Evolutionary conservation across 441 rosid genomes (phyloP), one percentile per base, ranked within the genome.

Genomic region (Macaranga tanarius): DNA sequence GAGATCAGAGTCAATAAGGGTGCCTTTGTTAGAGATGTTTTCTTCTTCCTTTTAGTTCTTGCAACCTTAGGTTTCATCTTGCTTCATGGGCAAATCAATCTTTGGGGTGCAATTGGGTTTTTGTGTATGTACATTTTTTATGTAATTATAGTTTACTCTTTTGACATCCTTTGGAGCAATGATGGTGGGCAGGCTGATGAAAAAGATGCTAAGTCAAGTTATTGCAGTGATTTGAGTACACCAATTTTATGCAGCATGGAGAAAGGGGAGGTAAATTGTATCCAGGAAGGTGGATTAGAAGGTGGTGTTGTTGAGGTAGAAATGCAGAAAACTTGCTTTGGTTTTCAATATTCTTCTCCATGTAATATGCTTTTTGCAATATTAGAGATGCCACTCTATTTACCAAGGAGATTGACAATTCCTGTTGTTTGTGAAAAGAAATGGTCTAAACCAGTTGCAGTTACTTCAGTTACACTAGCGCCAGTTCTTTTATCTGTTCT

Each of bases 381-480:
- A 65, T 65, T 92, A 31, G 89, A 87, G 69, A 73, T 88, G 76
- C 99, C 97, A 7, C 85, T 94, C 28, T 84, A 71, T 60, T 73
- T 94, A 57, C 95, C 97, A 0, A 80, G 97, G 67, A 86, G 99
- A 67, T 79, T 94, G 79, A 94, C 99, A 12, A 92, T 92, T 73
- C 99, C 97, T 3, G 84, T 88, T 15, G 83, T 85, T 38, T 62
- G 80, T 61, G 87, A 89, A 74, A 78, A 85, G 28, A 81, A 78
- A 76, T 94, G 99, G 99, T 92, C 92, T 13, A 87, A 87, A 77
- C 89, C 92, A 75, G 69, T 80, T 45, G 92, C 92, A 7, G 88
- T 90, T 54, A 76, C 75, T 42, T 89, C 95, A 23, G 95, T 84
- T 12, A 80, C 87, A 56, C 48, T 92, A 3, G 89, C 95, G 15